These are phyloP conservation scores for Penicillium brasilianum DNA, from an alignment of 2,329 filamentous ascomycete genomes.

Conservation along the genomic window DNA sequence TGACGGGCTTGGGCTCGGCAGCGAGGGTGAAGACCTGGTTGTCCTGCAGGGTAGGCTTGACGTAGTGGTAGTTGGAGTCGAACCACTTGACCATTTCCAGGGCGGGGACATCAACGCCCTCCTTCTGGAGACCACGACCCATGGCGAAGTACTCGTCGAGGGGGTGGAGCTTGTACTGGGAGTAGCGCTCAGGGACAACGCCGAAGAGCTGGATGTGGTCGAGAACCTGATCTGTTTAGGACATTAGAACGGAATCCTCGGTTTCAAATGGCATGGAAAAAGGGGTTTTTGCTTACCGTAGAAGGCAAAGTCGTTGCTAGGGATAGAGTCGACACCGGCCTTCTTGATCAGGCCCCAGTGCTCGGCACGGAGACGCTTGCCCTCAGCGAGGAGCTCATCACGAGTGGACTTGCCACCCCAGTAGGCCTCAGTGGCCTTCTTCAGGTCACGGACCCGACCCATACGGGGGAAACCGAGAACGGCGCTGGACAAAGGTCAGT, in stretches of 20 bases:
- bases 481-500: constrained; percentile 53
- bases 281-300: constrained; percentile 59
- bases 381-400: constrained; percentile 87
- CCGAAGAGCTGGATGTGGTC: constrained; percentile 47
- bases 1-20: constrained; percentile 87
- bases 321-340: constrained; percentile 95
- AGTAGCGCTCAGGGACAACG: constrained; percentile 93
- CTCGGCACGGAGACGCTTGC: constrained; percentile 91
- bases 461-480: constrained; percentile 99
- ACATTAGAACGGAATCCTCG: background rate
- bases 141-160: constrained; percentile 99
- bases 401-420: constrained; percentile 96
- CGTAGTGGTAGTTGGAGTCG: constrained; percentile 99
- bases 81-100: constrained; percentile 68
- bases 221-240: constrained; percentile 17
- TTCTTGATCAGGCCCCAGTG: constrained; percentile 99
- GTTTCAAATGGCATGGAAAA: background rate
- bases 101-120: constrained; percentile 80
- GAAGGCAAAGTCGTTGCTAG: constrained; percentile 99
- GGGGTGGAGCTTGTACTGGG: constrained; percentile 81
- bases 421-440: constrained; percentile 99
- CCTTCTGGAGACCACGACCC: constrained; percentile 95
- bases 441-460: constrained; percentile 97
- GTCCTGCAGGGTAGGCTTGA: constrained; percentile 97
- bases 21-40: constrained; percentile 94